Conservation (phyloP, 129 eudicot species). For the Logfia minima region DNA sequence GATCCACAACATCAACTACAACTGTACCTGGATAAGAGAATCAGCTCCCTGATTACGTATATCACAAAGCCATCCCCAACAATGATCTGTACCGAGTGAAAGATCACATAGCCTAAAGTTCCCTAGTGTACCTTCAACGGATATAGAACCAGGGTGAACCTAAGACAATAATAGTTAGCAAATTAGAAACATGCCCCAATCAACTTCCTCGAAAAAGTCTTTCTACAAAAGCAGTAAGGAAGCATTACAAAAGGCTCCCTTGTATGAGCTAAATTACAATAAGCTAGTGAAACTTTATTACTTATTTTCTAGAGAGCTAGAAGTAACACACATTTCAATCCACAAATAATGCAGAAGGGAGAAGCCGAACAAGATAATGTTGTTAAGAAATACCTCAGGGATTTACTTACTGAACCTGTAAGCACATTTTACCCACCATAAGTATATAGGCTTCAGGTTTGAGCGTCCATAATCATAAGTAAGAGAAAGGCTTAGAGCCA, state of each 20-base stretch:
- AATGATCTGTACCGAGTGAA: constrained; percentile 64
- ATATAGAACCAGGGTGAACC: constrained; percentile 90
- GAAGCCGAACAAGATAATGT: not conserved
- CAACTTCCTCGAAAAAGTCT: not conserved
- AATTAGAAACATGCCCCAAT: not conserved
- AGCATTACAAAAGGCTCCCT: not conserved
- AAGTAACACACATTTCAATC: not conserved
- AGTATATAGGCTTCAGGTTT: not conserved
- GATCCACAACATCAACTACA: constrained; percentile 5
- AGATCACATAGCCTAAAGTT: constrained; percentile 84
- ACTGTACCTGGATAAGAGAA: constrained; percentile 76
- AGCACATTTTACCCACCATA: not conserved
- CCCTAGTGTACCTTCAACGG: constrained; percentile 83
- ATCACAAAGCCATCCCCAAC: constrained; percentile 98
- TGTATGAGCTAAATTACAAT: not conserved
- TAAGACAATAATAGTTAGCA: constrained; percentile 22
- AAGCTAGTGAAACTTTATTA: not conserved
- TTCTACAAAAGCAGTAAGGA: constrained; percentile 6
- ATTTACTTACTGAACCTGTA: not conserved
- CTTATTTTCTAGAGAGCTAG: too few relatives aligned
- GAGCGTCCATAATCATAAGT: not conserved
- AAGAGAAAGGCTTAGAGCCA: not conserved
- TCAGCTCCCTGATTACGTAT: constrained; percentile 88
- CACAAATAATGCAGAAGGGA: not conserved
- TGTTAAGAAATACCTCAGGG: not conserved